A percentile compares a stretch with the other conserved stretches of the same genome.
phyloP scores from a whole-genome alignment of 805 yeast genomes.

The Kluyveromyces lactis region DNA sequence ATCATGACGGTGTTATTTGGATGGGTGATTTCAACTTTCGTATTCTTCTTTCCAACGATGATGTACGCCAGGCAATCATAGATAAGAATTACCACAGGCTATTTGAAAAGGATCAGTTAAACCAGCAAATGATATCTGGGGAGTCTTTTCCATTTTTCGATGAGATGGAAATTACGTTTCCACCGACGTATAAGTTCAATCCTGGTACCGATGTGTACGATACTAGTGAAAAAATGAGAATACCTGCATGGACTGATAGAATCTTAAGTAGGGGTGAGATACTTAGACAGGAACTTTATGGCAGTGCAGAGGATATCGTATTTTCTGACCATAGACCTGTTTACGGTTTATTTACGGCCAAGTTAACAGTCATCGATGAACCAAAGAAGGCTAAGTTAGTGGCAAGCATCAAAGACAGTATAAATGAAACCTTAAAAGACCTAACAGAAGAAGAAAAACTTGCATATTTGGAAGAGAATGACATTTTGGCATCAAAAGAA shows the following conservation, averaged over 20 bases:
- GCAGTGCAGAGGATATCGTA: constrained; percentile 44
- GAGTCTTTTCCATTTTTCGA: constrained; percentile 74
- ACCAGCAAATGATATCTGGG: constrained; percentile 63
- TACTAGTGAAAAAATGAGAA: constrained; percentile 82
- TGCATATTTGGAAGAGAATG: constrained; percentile 37
- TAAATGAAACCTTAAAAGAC: constrained; percentile 39
- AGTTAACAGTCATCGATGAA: constrained; percentile 60
- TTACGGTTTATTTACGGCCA: constrained; percentile 57
- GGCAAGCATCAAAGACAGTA: constrained; percentile 46
- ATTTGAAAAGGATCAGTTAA: constrained; percentile 70
- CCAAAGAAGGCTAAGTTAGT: constrained; percentile 40
- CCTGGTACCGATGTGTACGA: constrained; percentile 78
- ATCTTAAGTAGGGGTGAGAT: constrained; percentile 58
- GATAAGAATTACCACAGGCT: constrained; percentile 41
- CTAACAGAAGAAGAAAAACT: constrained; percentile 35
- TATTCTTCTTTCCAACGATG: constrained; percentile 60
- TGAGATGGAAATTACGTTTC: constrained; percentile 71
- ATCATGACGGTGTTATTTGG: constrained; percentile 82
- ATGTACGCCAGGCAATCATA: constrained; percentile 51
- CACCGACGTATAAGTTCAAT: constrained; percentile 93
- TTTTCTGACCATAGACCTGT: constrained; percentile 94
- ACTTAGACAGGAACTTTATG: constrained; percentile 52
- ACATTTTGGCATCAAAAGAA: constrained; percentile 1
- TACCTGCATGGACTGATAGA: constrained; percentile 98
- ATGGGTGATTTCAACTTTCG: constrained; percentile 92